Base-by-base conservation (phyloP, 345 rosid species). In the Populus davidiana region DNA sequence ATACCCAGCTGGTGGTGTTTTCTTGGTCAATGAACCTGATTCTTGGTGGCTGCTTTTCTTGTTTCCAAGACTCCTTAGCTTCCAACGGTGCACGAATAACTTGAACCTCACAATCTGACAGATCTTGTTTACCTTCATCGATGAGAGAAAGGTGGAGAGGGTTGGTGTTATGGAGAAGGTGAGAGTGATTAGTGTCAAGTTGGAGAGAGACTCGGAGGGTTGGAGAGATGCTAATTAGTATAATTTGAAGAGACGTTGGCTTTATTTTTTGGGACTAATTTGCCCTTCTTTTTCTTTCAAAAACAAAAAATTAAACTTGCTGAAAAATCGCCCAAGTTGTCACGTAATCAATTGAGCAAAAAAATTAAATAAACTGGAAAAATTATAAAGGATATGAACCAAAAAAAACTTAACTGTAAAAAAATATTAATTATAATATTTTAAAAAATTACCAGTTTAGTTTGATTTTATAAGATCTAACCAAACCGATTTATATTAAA, bases 41-140 rank as follows among this genome's bases (percentile, higher is more conserved):
- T 59, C 25, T 10, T 59, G 16, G 11, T 23, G 64, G 64, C 29
- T 59, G 23, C 64, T 23, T 59, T 11, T 23, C 64, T 8, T 27
- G 64, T 11, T 23, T 23, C 64, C 64, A 3, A 59, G 64, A n/a
- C 64, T 59, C 64, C 64, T 59, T 59, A 59, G 64, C 29, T 59
- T 59, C 64, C 64, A 59, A 9, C 64, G 64, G 64, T 59, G 64
- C 29, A 59, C 23, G 64, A 59, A 59, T 3, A 23, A 1, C 16
- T 59, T 59, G 64, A 59, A 59, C 64, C 64, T 59, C 5, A 59
- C 29, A 59, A 59, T 59, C 64, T 59, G 29, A 59, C 64, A 3
- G 29, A 59, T 59, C 63, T 59, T 59, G 63, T n/a, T 59, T n/a
- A 59, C 64, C 64, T 59, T 59, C 64, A 59, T 59, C 64, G 64